Conservation (phyloP, 2,329 filamentous ascomycete species). For the Didymella segeticola region DNA sequence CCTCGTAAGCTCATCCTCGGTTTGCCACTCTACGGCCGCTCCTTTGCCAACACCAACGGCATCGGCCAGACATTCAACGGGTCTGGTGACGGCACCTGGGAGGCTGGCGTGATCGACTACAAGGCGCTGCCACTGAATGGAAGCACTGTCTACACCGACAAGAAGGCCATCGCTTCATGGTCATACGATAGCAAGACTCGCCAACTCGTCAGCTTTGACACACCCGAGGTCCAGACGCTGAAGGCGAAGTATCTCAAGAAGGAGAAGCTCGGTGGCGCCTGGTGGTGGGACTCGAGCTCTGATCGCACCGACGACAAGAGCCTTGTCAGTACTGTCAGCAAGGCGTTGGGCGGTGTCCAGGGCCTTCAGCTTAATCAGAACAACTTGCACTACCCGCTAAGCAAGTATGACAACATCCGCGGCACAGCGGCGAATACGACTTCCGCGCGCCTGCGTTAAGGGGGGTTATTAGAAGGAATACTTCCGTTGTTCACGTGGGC, state of each 20-base stretch:
- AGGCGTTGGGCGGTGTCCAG: constrained; percentile 23
- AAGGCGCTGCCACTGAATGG: constrained; percentile 35
- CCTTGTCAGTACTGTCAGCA: constrained; percentile 24
- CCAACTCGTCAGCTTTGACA: constrained; percentile 37
- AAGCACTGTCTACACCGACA: constrained; percentile 29
- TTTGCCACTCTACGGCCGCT: constrained; percentile 41
- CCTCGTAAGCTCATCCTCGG: constrained; percentile 36
- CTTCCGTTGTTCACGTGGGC: not conserved
- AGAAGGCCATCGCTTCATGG: constrained; percentile 29
- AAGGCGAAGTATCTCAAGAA: constrained; percentile 36
- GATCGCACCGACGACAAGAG: constrained; percentile 32
- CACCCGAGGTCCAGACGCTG: constrained; percentile 27
- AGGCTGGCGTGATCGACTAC: constrained; percentile 38
- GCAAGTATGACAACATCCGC: constrained; percentile 33
- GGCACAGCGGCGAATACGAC: not conserved
- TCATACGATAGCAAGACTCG: constrained; percentile 28
- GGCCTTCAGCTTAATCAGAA: constrained; percentile 17
- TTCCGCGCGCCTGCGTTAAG: not conserved
- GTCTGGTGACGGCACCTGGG: constrained; percentile 33
- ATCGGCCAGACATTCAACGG: constrained; percentile 36
- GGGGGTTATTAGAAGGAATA: not conserved
- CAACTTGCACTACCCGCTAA: constrained; percentile 31
- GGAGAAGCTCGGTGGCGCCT: constrained; percentile 37
- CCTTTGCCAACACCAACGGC: constrained; percentile 34
- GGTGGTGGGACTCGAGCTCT: constrained; percentile 41